Conservation (phyloP, 1,284 basidiomycete genomes). For the Cutaneotrichosporon sp. region DNA sequence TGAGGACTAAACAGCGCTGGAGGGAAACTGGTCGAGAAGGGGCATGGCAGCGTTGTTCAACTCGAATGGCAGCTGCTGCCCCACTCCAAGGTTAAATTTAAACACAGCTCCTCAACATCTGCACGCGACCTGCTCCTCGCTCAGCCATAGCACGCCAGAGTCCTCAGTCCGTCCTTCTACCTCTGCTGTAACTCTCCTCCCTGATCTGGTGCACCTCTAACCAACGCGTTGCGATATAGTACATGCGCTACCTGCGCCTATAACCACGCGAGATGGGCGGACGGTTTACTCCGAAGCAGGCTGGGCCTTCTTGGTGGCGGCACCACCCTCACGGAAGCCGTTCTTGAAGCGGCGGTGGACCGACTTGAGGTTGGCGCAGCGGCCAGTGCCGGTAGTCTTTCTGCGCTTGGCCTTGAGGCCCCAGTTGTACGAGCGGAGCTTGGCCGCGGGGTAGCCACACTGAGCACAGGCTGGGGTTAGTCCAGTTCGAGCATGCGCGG, state of each 20-base stretch:
- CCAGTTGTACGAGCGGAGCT: constrained; percentile 96
- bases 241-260: constrained; percentile 8
- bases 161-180: too few species aligned
- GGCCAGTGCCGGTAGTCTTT: constrained; percentile 94
- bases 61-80: too few species aligned
- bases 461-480: constrained; percentile 73
- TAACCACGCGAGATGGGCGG: constrained; percentile 4
- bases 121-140: too few species aligned
- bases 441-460: constrained; percentile 95
- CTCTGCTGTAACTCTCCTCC: neutral
- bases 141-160: too few species aligned
- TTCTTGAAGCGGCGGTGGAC: constrained; percentile 96
- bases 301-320: constrained; percentile 27
- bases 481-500: neutral
- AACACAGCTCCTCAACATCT: neutral
- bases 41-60: too few species aligned
- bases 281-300: neutral
- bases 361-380: constrained; percentile 91
- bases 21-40: too few species aligned
- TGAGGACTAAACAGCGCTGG: too few species aligned
- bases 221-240: constrained; percentile 12
- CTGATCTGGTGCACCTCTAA: neutral
- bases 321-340: constrained; percentile 79
- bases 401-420: constrained; percentile 98
- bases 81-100: neutral